Conservation (phyloP, 805 yeast species). For the Spathaspora sp. region DNA sequence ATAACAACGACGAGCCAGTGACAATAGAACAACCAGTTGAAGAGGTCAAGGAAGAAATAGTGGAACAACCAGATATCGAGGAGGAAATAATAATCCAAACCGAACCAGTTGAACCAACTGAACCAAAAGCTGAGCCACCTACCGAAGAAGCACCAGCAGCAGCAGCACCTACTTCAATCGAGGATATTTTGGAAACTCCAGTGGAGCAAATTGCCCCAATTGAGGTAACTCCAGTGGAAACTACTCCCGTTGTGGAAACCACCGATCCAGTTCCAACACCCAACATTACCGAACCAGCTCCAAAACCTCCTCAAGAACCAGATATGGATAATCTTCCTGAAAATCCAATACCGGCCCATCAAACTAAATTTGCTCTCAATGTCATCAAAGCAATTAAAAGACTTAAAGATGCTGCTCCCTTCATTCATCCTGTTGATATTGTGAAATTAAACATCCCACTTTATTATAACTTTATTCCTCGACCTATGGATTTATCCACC, state of each 20-base stretch:
- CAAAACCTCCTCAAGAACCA: conserved; percentile 70
- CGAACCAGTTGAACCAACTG: background rate
- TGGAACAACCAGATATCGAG: conserved; percentile 1
- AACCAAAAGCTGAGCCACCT: background rate
- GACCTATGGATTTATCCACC: conserved; percentile 93
- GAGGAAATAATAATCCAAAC: conserved; percentile 4
- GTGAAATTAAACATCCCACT: conserved; percentile 86
- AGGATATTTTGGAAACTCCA: conserved; percentile 1
- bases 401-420: conserved; percentile 89
- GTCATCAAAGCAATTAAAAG: conserved; percentile 84
- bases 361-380: conserved; percentile 72
- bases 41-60: conserved; percentile 3
- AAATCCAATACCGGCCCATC: conserved; percentile 76
- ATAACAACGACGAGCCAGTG: background rate
- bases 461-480: conserved; percentile 74
- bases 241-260: background rate
- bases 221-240: background rate
- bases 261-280: background rate
- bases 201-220: background rate
- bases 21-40: conserved; percentile 3
- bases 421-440: conserved; percentile 84
- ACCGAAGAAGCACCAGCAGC: background rate
- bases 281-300: conserved; percentile 52
- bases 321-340: conserved; percentile 66
- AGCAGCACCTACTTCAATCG: background rate